Conservation (phyloP, 306 rosid genomes). For the Glycine latifolia region DNA sequence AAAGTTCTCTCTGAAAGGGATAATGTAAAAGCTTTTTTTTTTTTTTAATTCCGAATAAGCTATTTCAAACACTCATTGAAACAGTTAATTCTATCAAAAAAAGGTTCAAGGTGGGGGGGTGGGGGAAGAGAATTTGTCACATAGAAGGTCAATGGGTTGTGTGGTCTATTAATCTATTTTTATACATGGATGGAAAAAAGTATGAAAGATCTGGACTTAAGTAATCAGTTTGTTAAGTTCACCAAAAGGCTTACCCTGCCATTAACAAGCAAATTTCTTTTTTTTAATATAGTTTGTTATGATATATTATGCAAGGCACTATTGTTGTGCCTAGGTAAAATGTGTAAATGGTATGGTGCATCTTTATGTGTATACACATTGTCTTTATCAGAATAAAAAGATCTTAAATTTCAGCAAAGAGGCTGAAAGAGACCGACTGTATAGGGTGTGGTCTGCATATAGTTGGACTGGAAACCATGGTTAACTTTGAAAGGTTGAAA, state of each 20-base stretch:
- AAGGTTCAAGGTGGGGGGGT: neutral
- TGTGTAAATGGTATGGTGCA: neutral
- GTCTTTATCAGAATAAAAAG: neutral
- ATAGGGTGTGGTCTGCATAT: neutral
- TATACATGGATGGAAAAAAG: neutral
- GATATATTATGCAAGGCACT: neutral
- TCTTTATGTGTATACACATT: neutral
- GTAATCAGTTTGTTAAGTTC: neutral
- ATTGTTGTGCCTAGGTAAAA: neutral
- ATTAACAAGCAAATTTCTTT: neutral
- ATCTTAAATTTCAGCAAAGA: neutral
- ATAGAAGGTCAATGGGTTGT: too few species aligned
- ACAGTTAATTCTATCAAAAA: neutral
- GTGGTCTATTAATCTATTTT: neutral
- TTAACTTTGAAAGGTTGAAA: neutral
- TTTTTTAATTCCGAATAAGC: neutral
- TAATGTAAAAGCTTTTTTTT: neutral
- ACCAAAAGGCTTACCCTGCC: neutral
- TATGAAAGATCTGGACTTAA: neutral
- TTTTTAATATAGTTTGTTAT: neutral
- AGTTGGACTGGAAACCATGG: neutral
- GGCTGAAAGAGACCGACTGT: constrained; percentile 12
- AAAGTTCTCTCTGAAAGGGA: neutral
- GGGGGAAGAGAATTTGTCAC: too few species aligned
- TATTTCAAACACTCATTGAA: neutral